Conservation (phyloP, 75 land plant species). For the Picea glauca region DNA sequence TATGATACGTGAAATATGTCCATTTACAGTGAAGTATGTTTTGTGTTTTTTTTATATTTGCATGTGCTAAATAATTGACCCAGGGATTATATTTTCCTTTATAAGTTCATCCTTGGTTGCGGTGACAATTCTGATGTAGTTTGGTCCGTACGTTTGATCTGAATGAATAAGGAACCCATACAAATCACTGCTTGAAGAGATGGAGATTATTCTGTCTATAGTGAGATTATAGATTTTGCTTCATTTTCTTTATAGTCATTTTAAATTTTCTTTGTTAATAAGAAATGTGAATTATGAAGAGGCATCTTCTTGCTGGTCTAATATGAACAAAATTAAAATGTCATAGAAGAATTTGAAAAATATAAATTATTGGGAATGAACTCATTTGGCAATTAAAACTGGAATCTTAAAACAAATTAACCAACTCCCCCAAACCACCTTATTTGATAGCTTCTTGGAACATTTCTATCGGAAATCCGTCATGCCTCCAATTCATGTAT, state of each 20-base stretch:
- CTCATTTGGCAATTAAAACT: not conserved
- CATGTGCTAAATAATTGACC: too few relatives aligned
- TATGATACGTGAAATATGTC: not conserved
- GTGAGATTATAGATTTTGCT: not conserved
- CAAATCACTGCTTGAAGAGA: too few relatives aligned
- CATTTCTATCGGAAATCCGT: too few relatives aligned
- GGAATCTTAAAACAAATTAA: not conserved
- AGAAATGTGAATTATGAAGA: not conserved
- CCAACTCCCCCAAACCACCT: not conserved
- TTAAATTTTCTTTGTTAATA: not conserved
- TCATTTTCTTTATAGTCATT: not conserved
- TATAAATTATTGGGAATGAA: not conserved
- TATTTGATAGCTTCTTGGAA: too few relatives aligned
- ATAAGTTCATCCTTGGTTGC: too few relatives aligned
- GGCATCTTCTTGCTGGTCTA: not conserved
- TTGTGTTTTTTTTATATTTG: too few relatives aligned
- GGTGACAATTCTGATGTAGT: too few relatives aligned
- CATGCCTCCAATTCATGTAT: too few relatives aligned
- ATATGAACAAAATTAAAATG: not conserved
- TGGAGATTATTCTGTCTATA: too few relatives aligned
- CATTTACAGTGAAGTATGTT: not conserved
- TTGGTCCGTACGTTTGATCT: too few relatives aligned
- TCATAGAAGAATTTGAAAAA: not conserved
- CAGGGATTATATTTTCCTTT: too few relatives aligned
- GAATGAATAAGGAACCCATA: too few relatives aligned